phyloP scores from a whole-genome alignment of 805 yeast genomes.

The Suhomyces kilbournensis region DNA sequence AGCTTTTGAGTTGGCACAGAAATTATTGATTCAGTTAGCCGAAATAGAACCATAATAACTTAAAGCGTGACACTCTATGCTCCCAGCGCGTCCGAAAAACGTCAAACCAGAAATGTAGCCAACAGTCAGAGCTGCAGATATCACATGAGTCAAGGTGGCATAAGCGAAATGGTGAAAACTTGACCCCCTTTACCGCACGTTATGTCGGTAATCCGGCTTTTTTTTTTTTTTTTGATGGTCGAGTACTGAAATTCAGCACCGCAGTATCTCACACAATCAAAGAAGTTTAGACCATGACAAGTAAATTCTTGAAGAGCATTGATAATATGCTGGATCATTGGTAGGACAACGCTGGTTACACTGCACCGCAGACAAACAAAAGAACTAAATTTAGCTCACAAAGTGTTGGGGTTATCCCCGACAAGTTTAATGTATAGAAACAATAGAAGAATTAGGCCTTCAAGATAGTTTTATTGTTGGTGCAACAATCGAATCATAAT shows the following conservation, averaged over 20 bases:
- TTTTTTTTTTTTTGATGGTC: background rate
- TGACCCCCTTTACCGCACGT: background rate
- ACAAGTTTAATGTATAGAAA: background rate
- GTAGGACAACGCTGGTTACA: background rate
- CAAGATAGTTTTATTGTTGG: background rate
- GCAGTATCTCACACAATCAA: background rate
- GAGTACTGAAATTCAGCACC: background rate
- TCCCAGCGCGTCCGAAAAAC: background rate
- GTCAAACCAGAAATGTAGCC: background rate
- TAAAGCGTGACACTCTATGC: background rate
- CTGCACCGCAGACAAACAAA: background rate
- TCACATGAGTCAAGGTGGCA: background rate
- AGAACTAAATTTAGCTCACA: background rate
- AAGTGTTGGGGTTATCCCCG: background rate
- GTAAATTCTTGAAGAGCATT: background rate
- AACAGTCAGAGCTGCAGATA: background rate
- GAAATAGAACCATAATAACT: background rate
- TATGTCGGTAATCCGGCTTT: background rate
- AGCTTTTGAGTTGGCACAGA: background rate
- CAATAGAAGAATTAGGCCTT: background rate
- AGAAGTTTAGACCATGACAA: background rate
- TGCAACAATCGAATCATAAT: background rate
- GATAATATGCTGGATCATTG: background rate
- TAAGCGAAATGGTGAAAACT: background rate
- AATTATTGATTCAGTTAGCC: background rate